Evolutionary conservation across 2,329 filamentous ascomycete species (phyloP).

Genomic region (Chaetothyriales sp.): DNA sequence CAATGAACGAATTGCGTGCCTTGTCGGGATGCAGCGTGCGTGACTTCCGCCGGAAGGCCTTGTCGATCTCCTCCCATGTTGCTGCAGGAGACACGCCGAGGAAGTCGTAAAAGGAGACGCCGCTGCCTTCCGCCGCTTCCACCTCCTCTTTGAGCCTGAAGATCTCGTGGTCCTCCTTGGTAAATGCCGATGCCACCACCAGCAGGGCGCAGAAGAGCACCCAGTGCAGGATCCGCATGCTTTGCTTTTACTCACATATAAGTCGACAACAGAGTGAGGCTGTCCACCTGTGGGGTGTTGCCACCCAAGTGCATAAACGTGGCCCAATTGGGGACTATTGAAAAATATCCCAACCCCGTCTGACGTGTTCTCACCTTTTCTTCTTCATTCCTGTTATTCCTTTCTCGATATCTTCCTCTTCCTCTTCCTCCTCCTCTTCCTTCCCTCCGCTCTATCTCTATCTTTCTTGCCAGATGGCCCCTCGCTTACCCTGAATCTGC

Average conservation of each 20-base stretch:
- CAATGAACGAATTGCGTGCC: constrained; percentile 68
- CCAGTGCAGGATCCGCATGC: constrained; percentile 47
- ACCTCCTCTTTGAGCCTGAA: constrained; percentile 90
- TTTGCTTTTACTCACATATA: background rate
- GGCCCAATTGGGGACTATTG: constrained; percentile 6
- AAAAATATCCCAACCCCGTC: background rate
- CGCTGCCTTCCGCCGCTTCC: constrained; percentile 55
- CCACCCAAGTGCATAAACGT: constrained; percentile 4
- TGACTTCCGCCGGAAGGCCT: constrained; percentile 83
- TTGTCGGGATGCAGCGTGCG: constrained; percentile 85
- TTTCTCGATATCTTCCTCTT: background rate
- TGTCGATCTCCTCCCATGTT: constrained; percentile 76
- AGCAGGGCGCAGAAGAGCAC: constrained; percentile 55
- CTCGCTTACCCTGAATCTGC: background rate
- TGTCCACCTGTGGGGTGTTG: background rate
- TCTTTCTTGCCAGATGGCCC: background rate
- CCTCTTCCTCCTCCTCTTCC: constrained; percentile 3
- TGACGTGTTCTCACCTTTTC: background rate
- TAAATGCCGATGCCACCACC: constrained; percentile 61
- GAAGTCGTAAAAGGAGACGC: constrained; percentile 87
- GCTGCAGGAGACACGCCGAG: constrained; percentile 62
- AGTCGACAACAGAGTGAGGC: background rate
- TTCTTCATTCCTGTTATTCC: constrained; percentile 3
- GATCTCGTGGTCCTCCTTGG: constrained; percentile 94
- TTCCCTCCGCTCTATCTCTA: background rate